Conservation (phyloP, 352 stramenopile genomes). For the Paralagenidium karlingii region DNA sequence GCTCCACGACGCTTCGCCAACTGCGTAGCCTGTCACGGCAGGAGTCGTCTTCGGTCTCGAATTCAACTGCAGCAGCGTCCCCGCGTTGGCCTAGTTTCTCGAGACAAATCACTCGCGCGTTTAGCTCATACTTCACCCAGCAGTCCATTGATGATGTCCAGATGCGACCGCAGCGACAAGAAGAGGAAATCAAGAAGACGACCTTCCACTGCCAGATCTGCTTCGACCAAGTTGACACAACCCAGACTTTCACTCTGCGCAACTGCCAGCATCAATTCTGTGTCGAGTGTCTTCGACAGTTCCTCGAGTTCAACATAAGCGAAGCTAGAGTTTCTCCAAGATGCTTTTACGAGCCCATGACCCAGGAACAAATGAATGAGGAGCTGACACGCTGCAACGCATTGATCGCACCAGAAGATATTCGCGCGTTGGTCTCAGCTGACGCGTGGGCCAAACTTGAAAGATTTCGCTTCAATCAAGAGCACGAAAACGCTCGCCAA, state of each 20-base stretch:
- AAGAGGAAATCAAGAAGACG: conserved; percentile 50
- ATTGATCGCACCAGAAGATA: conserved; percentile 26
- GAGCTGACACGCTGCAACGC: conserved; percentile 19
- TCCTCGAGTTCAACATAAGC: conserved; percentile 6
- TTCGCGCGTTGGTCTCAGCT: conserved; percentile 26
- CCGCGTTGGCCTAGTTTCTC: conserved; percentile 2
- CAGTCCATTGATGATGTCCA: conserved; percentile 25
- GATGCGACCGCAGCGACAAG: conserved; percentile 1
- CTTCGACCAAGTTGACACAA: conserved; percentile 37
- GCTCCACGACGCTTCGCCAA: not conserved
- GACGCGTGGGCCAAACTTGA: conserved; percentile 58
- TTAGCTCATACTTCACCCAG: not conserved
- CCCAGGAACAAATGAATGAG: conserved; percentile 13
- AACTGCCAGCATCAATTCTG: conserved; percentile 52
- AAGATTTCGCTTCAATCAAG: conserved; percentile 80
- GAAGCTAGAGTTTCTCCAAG: conserved; percentile 42
- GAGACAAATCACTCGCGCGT: not conserved
- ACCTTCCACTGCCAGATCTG: conserved; percentile 73
- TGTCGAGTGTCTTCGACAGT: conserved; percentile 23
- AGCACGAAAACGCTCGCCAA: conserved; percentile 40
- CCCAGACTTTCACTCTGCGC: conserved; percentile 17
- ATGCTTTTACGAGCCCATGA: conserved; percentile 61
- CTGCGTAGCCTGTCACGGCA: not conserved
- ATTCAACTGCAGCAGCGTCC: not conserved
- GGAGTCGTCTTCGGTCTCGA: not conserved